Conservation (phyloP, 768 basidiomycete genomes). For the Pleurotus platypus region DNA sequence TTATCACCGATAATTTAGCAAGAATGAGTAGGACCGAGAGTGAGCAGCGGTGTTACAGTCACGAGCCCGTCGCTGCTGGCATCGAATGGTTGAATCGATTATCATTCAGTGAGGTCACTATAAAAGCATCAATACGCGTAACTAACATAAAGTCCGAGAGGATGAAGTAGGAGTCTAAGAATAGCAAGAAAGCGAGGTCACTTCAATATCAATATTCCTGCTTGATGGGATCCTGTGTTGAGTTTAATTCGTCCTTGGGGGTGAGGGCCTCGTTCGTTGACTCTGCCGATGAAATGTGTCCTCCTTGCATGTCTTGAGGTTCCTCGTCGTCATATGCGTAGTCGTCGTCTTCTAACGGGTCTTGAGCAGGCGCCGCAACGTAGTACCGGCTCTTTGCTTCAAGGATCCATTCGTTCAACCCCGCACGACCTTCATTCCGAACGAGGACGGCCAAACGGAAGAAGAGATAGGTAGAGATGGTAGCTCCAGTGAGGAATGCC, state of each 20-base stretch:
- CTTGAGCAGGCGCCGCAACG: not conserved
- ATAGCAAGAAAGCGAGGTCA: not conserved
- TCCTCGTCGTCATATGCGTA: not conserved
- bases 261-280: not conserved
- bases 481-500: conserved; percentile 16
- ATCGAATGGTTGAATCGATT: not conserved
- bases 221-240: not conserved
- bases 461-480: conserved; percentile 18
- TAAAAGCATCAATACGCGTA: conserved; percentile 2
- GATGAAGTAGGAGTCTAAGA: not conserved
- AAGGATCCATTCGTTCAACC: conserved; percentile 14
- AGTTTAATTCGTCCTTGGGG: not conserved
- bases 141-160: conserved; percentile 2
- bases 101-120: not conserved
- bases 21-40: too few relatives aligned
- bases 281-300: not conserved
- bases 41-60: too few relatives aligned
- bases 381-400: conserved; percentile 16
- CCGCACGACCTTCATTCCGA: conserved; percentile 18
- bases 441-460: conserved; percentile 15
- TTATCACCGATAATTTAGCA: too few relatives aligned
- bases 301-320: not conserved
- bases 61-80: too few relatives aligned
- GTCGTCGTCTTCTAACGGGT: not conserved
- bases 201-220: not conserved